Evolutionary conservation across 352 stramenopile species (phyloP).

Genomic region (Peronosclerospora sorghi): DNA sequence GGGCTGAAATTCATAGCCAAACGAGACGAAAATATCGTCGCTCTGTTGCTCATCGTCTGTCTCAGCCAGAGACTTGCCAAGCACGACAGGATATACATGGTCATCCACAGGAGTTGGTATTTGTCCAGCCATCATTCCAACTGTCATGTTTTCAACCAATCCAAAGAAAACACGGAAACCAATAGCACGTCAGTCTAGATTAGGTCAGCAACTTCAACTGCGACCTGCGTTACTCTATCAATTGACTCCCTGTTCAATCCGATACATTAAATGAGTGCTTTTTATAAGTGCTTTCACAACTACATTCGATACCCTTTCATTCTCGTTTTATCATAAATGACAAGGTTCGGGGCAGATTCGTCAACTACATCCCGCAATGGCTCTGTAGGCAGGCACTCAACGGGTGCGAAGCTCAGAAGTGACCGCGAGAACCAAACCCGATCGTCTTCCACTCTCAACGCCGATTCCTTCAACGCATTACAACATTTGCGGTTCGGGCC

Average conservation of each 20-base stretch:
- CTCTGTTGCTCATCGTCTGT: slow-evolving; percentile 1
- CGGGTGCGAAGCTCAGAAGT: slow-evolving; percentile 3
- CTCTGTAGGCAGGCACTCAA: slow-evolving; percentile 13
- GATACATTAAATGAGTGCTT: background rate
- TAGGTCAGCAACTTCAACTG: slow-evolving; percentile 26
- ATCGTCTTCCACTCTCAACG: slow-evolving; percentile 22
- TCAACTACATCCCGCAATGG: slow-evolving; percentile 3
- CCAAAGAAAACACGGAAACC: slow-evolving; percentile 11
- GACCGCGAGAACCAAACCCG: background rate
- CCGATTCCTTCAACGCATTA: slow-evolving; percentile 14
- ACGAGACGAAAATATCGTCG: slow-evolving; percentile 37
- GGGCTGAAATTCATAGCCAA: slow-evolving; percentile 80
- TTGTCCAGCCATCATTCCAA: slow-evolving; percentile 9
- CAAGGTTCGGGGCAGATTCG: slow-evolving; percentile 4
- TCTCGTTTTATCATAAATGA: background rate
- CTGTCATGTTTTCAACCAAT: slow-evolving; percentile 13
- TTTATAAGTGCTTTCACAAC: too few relatives aligned
- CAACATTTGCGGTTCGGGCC: slow-evolving; percentile 6
- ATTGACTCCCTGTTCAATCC: slow-evolving; percentile 1
- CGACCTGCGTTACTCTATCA: slow-evolving; percentile 4
- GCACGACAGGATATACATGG: slow-evolving; percentile 38
- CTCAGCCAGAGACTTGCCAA: slow-evolving; percentile 34
- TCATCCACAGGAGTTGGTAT: slow-evolving; percentile 24
- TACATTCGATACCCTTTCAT: background rate
- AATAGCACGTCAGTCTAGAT: slow-evolving; percentile 18